phyloP scores from a whole-genome alignment of 345 rosid genomes.

The Brassica incana region DNA sequence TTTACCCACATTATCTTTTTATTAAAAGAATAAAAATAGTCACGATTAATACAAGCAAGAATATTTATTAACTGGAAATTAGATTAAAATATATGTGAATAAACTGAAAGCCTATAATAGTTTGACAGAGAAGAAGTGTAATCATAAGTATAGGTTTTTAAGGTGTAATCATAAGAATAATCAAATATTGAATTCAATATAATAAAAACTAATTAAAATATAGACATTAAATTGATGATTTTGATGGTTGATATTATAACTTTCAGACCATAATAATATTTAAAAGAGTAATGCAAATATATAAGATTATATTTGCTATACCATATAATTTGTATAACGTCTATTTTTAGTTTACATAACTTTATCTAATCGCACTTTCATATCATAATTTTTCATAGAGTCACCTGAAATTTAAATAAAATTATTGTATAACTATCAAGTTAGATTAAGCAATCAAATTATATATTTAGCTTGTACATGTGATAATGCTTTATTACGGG shows the following conservation, averaged over 20 bases:
- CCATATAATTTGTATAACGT: background rate
- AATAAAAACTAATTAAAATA: background rate
- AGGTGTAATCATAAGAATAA: background rate
- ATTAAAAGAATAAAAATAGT: too few relatives aligned
- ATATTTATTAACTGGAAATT: too few relatives aligned
- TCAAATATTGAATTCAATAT: background rate
- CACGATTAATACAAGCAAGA: too few relatives aligned
- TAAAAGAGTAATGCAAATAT: too few relatives aligned
- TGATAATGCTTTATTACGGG: background rate
- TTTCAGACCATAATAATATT: background rate
- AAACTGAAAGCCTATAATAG: background rate
- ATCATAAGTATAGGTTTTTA: background rate
- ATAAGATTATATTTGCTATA: background rate
- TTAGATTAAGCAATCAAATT: slow-evolving; percentile 8
- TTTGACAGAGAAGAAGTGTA: background rate
- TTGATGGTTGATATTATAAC: background rate
- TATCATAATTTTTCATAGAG: background rate
- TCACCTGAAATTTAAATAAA: slow-evolving; percentile 21
- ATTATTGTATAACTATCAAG: slow-evolving; percentile 3
- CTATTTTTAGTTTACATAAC: background rate
- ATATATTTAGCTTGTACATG: background rate
- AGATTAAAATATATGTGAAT: background rate
- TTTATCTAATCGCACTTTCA: background rate
- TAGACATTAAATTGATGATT: background rate
- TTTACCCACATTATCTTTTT: too few relatives aligned